These are phyloP conservation scores for Phytophthora podocarpi DNA, from an alignment of 352 stramenopile genomes.

Conservation along the genomic window DNA sequence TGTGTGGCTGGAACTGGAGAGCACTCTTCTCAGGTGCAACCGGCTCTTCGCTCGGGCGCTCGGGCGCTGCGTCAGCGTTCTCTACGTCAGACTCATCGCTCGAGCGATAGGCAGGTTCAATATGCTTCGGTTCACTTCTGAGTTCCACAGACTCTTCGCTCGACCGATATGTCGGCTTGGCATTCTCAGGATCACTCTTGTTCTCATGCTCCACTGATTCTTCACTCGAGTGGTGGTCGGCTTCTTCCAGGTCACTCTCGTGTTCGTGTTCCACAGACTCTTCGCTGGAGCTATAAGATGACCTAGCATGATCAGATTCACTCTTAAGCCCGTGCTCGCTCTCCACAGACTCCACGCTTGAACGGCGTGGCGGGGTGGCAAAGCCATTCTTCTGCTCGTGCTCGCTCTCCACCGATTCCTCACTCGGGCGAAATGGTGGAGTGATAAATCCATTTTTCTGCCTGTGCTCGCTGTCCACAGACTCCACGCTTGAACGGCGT, in stretches of 20 bases:
- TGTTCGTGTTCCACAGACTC: conserved; percentile 19
- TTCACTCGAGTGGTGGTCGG: conserved; percentile 14
- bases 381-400: not conserved
- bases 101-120: conserved; percentile 1
- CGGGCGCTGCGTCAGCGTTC: conserved; percentile 1
- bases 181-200: not conserved
- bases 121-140: not conserved
- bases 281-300: not conserved
- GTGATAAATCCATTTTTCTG: not conserved
- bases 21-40: conserved; percentile 10
- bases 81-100: conserved; percentile 22
- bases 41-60: conserved; percentile 18
- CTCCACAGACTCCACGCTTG: conserved; percentile 7
- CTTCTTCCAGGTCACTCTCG: conserved; percentile 31
- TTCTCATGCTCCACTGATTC: not conserved
- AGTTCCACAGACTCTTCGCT: conserved; percentile 18
- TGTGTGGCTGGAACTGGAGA: conserved; percentile 21
- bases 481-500: conserved; percentile 11
- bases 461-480: not conserved
- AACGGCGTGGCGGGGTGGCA: not conserved
- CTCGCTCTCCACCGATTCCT: not conserved
- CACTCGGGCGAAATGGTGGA: conserved; percentile 3
- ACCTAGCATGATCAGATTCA: too few species aligned
- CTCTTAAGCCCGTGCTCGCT: too few species aligned
- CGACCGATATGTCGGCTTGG: not conserved